Base-by-base conservation (phyloP, 495 filamentous ascomycete genomes). In the Tuber magnatum region DNA sequence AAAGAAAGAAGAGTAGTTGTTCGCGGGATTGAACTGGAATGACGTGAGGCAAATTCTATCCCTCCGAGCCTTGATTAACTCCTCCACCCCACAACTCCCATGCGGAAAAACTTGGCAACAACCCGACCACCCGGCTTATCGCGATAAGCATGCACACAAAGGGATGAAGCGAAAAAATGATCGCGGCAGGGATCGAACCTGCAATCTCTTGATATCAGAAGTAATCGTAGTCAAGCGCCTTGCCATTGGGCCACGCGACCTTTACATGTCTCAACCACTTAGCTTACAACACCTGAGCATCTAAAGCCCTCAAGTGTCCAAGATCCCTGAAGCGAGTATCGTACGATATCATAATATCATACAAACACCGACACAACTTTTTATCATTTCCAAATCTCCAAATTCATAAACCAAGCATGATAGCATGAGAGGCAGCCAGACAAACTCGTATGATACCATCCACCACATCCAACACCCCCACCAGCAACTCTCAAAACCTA, bases 221-320 rank as follows among this genome's bases (percentile, higher is more conserved):
- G 10, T 14, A 61, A 3, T 88, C 88, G 88, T 89, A 90, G 88
- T 90, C 88, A 90, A 90, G 88, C 88, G 88, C 88, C 88, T 90
- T 90, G 86, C 88, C 88, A 90, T 90, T 89, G 87, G 87, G 88
- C 88, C 87, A 89, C 77, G 80, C 80, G 80, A 81, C 80, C 80
- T 24, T 65, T 7, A 6, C 28, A 35, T 35, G 56, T 65, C 35
- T 65, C 56, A 65, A 7, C 14, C 1, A 0, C 4, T 16, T 12
- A 28, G 5, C 16, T 61, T 61, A 10, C 3, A 61, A 61, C 4
- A 61, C 12, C 16, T 61, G 51, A 2, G 20, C n/a, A n/a, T n/a
- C n/a, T n/a, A n/a, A n/a, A n/a, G n/a, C n/a, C n/a, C n/a, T n/a
- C n/a, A n/a, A n/a, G n/a, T n/a, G n/a, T n/a, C n/a, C n/a, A n/a